Percentiles rank a stretch among this genome's conserved stretches.
These are phyloP conservation scores for Vaucheria bursata DNA, from an alignment of 352 stramenopile genomes.

Conservation along the genomic window DNA sequence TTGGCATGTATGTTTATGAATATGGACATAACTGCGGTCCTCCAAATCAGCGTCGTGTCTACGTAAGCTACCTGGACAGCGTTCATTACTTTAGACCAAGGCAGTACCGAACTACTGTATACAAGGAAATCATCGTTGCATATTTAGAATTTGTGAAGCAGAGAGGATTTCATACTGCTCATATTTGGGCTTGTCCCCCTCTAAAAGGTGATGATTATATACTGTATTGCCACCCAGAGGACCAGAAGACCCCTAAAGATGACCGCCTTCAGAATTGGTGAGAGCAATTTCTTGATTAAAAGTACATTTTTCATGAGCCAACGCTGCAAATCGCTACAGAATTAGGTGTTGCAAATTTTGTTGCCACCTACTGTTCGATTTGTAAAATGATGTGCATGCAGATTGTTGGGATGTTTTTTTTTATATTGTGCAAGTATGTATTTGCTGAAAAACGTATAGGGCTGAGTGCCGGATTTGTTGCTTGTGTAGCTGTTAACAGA, in stretches of 20 bases:
- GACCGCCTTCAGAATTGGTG: conserved; percentile 94
- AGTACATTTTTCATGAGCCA: too few relatives aligned
- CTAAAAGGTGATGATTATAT: conserved; percentile 99
- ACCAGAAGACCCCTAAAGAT: conserved; percentile 97
- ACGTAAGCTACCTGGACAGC: conserved; percentile 98
- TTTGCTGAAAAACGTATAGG: too few relatives aligned
- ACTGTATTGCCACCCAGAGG: conserved; percentile 94
- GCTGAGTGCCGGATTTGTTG: too few relatives aligned
- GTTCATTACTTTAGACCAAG: conserved; percentile 95
- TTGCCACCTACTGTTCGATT: too few relatives aligned
- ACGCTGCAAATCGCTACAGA: too few relatives aligned
- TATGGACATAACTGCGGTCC: conserved; percentile 91
- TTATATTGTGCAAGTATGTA: too few relatives aligned
- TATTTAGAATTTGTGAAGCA: conserved; percentile 96
- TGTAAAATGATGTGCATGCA: too few relatives aligned
- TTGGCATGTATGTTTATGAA: conserved; percentile 99
- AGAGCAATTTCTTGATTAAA: neutral
- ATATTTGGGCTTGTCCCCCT: conserved; percentile 98
- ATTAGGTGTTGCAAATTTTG: too few relatives aligned
- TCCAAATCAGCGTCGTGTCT: conserved; percentile 84
- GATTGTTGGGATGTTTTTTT: too few relatives aligned
- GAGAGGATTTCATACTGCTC: conserved; percentile 90
- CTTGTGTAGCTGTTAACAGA: too few relatives aligned
- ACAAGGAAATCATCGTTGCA: conserved; percentile 95
- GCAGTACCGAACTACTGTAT: conserved; percentile 92